Percentiles rank a stretch among this genome's conserved stretches.
phyloP scores from a whole-genome alignment of 2,329 filamentous ascomycete genomes.

The Chaetomium globosum region DNA sequence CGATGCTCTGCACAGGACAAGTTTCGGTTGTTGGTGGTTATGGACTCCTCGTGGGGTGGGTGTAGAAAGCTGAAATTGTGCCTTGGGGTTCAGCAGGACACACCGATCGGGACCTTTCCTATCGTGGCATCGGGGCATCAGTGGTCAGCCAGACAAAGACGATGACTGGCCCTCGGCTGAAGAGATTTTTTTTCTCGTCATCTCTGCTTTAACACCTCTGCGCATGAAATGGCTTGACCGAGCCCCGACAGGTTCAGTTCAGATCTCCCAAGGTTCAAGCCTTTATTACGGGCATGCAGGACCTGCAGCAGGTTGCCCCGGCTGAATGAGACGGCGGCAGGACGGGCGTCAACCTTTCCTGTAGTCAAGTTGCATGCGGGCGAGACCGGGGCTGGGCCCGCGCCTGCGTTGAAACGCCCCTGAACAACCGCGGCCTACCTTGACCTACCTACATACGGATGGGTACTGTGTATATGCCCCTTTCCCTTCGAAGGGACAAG shows the following conservation, averaged over 20 bases:
- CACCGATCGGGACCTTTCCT: constrained; percentile 18
- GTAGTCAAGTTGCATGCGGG: constrained; percentile 11
- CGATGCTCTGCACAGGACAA: constrained; percentile 12
- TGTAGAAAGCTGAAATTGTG: constrained; percentile 22
- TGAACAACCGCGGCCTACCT: constrained; percentile 24
- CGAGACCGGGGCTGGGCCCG: constrained; percentile 14
- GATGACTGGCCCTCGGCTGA: constrained; percentile 8
- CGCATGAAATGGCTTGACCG: constrained; percentile 1
- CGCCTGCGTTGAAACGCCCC: constrained; percentile 28
- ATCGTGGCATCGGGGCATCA: constrained; percentile 14
- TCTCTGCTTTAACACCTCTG: not conserved
- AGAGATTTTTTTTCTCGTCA: constrained; percentile 5
- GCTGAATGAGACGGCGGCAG: constrained; percentile 25
- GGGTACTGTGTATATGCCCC: not conserved
- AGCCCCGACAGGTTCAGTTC: constrained; percentile 4
- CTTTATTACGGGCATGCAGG: constrained; percentile 16
- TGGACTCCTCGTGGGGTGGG: constrained; percentile 12
- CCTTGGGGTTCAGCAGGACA: not conserved
- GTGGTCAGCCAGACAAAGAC: not conserved
- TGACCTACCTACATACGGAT: too few species aligned
- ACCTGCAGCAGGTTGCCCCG: constrained; percentile 19
- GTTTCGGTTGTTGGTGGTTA: not conserved
- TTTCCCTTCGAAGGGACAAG: not conserved
- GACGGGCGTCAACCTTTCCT: constrained; percentile 12
- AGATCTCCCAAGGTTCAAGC: constrained; percentile 1